Percentiles rank a stretch among this genome's conserved stretches.
Conservation (phyloP, 768 basidiomycete species). For the Pleurotus salmoneostramineus region DNA sequence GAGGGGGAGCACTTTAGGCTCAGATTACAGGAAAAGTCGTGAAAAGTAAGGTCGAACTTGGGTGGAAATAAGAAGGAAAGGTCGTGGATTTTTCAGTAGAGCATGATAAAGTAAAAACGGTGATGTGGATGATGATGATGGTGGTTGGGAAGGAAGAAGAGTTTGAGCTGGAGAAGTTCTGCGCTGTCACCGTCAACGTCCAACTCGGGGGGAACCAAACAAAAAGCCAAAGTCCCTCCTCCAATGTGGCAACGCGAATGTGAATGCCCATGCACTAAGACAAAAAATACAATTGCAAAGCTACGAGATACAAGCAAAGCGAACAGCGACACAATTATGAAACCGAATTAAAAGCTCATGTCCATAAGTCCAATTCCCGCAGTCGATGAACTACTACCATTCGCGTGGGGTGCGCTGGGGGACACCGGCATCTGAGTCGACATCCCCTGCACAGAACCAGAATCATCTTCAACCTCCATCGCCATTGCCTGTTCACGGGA, state of each 20-base stretch:
- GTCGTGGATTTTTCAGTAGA: not conserved
- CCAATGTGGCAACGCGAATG: not conserved
- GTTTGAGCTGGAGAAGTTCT: not conserved
- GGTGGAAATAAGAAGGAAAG: not conserved
- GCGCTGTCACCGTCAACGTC: not conserved
- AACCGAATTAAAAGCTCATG: not conserved
- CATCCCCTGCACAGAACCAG: not conserved
- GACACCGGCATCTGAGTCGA: not conserved
- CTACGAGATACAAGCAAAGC: not conserved
- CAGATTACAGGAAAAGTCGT: not conserved
- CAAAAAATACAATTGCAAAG: not conserved
- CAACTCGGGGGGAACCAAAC: not conserved
- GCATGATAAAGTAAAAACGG: not conserved
- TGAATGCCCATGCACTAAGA: not conserved
- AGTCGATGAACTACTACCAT: not conserved
- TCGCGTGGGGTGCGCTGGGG: not conserved
- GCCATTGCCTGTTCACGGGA: conserved; percentile 27
- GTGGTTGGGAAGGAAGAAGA: not conserved
- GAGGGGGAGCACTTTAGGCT: not conserved
- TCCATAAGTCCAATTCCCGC: not conserved
- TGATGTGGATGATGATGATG: not conserved
- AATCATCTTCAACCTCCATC: conserved; percentile 22
- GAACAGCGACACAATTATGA: too few species aligned
- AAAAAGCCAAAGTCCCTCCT: not conserved
- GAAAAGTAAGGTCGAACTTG: not conserved